Evolutionary conservation across 1,284 basidiomycete species (phyloP), one percentile per base, ranked within the genome.

Genomic region (Moniliella sp.): DNA sequence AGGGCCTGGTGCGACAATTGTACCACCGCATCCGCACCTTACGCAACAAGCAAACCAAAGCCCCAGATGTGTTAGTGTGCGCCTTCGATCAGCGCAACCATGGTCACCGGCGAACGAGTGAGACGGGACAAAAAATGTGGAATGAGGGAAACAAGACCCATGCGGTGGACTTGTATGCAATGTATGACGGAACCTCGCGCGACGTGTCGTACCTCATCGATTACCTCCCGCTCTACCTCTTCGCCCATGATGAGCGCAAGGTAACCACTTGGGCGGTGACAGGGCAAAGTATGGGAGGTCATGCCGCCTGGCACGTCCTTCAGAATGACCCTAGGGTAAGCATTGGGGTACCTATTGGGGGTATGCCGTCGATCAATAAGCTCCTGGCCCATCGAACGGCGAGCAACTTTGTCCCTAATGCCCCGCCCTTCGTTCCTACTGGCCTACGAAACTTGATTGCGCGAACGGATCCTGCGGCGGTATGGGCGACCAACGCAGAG

Each of bases 151-250:
- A 47, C 39, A 13, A 37, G 3, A 39, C 30, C 5, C 55, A 58
- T 34, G 55, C 45, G 16, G 41, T 52, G 25, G 62, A 63, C 33
- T 50, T 63, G 34, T 51, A 61, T 33, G 48, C 55, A 1, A 61
- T 62, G 43, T 19, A 23, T 48, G n/a, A 48, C 10, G 81, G 81
- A 3, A 76, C 76, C 0, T 72, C 73, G 2, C 65, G 68, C 28
- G 83, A 88, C 49, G 69, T 80, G 5, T 74, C 74, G 0, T 74
- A 76, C 61, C 57, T 88, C 36, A 75, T 84, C 40, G 77, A 83
- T 53, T 76, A 80, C 50, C 65, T 88, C 2, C 71, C 75, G 0
- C 56, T 73, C 1, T 78, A 76, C 57, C 61, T 88, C 13, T 88
- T 77, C 54, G 80, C 80, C 0, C 49, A 64, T 14, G 72, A 66